Evolutionary conservation across 176 grass and related monocot species (phyloP).

Genomic region (Oryza punctata): DNA sequence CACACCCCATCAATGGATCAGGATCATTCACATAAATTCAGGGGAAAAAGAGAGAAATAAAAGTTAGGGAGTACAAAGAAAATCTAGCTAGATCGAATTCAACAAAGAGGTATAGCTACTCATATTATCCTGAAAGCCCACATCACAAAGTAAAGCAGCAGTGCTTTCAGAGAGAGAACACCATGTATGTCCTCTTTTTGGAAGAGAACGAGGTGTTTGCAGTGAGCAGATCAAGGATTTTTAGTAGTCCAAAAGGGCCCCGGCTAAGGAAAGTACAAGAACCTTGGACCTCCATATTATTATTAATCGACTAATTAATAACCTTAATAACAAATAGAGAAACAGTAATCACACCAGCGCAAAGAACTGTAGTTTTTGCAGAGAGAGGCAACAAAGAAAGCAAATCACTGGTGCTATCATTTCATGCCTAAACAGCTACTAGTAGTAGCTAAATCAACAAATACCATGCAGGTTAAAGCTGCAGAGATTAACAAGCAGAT

Average conservation of each 20-base stretch:
- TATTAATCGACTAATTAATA: not conserved
- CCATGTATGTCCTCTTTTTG: not conserved
- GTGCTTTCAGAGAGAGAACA: conserved; percentile 35
- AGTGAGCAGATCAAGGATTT: conserved; percentile 41
- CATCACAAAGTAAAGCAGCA: not conserved
- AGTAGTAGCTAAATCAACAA: not conserved
- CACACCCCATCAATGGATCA: conserved; percentile 12
- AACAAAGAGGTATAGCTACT: conserved; percentile 3
- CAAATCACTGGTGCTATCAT: conserved; percentile 21
- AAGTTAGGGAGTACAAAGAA: not conserved
- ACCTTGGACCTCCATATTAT: conserved; percentile 13
- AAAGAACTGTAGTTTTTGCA: not conserved
- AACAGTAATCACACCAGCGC: conserved; percentile 12
- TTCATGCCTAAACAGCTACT: conserved; percentile 39
- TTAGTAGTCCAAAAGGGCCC: not conserved
- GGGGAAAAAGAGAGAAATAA: not conserved
- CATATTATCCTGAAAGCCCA: not conserved
- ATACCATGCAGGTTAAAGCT: not conserved
- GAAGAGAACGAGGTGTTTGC: conserved; percentile 22
- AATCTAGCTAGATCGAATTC: not conserved
- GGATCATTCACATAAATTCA: not conserved
- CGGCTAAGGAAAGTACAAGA: conserved; percentile 38
- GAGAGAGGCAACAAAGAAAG: not conserved
- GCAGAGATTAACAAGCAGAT: conserved; percentile 15
- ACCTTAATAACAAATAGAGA: not conserved